A percentile compares a stretch with the other conserved stretches of the same genome.
Evolutionary conservation across 2,329 filamentous ascomycete genomes (phyloP).

Genomic region (Diplodia corticola): DNA sequence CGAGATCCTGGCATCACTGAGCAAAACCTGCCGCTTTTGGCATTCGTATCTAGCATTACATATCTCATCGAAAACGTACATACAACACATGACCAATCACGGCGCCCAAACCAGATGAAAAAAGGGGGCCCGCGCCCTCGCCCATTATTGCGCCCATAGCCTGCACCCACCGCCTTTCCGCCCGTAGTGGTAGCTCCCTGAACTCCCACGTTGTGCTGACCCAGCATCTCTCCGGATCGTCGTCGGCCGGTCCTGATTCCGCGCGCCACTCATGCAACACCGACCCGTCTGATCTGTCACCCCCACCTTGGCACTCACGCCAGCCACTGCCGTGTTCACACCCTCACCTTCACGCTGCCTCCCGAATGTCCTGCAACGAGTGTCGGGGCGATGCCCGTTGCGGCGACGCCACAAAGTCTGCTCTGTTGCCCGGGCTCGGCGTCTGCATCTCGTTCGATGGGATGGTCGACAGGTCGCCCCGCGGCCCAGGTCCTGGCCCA

Average conservation of each 20-base stretch:
- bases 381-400: conserved; percentile 4
- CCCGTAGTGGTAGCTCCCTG: neutral
- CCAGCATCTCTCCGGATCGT: conserved; percentile 11
- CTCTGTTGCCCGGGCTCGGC: neutral
- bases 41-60: neutral
- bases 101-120: neutral
- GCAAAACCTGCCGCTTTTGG: neutral
- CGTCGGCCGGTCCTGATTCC: neutral
- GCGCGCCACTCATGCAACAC: neutral
- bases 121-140: neutral
- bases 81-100: conserved; percentile 5
- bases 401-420: conserved; percentile 9
- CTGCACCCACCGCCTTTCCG: neutral
- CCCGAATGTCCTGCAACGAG: conserved; percentile 13
- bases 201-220: conserved; percentile 5
- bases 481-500: neutral
- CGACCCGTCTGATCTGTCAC: neutral
- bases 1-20: neutral
- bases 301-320: neutral
- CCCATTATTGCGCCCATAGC: neutral
- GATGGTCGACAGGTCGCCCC: conserved; percentile 13
- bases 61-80: conserved; percentile 2
- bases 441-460: conserved; percentile 8
- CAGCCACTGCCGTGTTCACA: neutral
- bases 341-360: neutral